Base-by-base conservation (phyloP, 1,284 basidiomycete species). In the Neolentinus lepideus region DNA sequence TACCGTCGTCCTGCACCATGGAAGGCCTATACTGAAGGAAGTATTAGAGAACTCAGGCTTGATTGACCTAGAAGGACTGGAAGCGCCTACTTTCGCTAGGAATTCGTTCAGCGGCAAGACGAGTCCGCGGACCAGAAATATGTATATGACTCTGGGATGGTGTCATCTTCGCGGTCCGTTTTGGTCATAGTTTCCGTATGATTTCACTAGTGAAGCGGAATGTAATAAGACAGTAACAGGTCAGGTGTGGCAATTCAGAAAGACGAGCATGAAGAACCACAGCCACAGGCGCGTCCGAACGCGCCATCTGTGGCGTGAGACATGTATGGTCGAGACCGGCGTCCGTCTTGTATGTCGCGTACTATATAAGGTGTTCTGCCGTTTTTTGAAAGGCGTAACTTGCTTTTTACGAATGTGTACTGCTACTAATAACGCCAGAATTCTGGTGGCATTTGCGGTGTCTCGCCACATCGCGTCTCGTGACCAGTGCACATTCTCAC, bases 1-100 rank as follows among this genome's bases (percentile, higher is more conserved):
- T 82, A 1, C 85, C 86, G 57, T 88, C 84, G 63, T 88, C 80
- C 59, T 85, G 80, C 6, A 88, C 80, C 84, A 88, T 84, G 21
- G 85, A 87, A 1, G 86, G 85, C 56, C 76, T 85, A 59, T 80
- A 85, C 86, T 88, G 58, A 6, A 55, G 45, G 22, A 24, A 19
- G 16, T 35, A 35, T 9, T 35, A 9, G 9, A 35, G 33, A n/a
- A n/a, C n/a, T n/a, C n/a, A n/a, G n/a, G n/a, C n/a, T n/a, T n/a
- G n/a, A n/a, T n/a, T n/a, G n/a, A n/a, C n/a, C n/a, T n/a, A n/a
- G 52, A 51, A 51, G 33, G 14, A 43, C 22, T 11, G 29, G 27
- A 22, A 27, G 51, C 22, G 62, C 70, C 51, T 59, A 76, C 80
- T 65, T 80, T 80, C 35, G 62, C 66, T 53, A 81, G 61, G 61